Evolutionary conservation across 2,329 filamentous ascomycete genomes (phyloP).

Genomic region (Aureobasidium sp.): DNA sequence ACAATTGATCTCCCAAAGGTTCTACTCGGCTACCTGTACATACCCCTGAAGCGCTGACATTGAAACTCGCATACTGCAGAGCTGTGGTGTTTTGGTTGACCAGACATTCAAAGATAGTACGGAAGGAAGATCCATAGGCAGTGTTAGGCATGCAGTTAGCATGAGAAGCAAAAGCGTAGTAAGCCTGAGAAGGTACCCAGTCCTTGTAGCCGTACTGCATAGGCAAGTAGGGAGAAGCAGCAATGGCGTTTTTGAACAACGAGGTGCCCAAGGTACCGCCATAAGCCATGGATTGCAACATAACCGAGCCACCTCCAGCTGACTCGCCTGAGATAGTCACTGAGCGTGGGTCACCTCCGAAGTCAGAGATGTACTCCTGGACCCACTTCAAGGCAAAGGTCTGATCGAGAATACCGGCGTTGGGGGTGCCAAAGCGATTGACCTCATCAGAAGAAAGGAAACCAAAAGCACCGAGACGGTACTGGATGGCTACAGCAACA

Average conservation of each 20-base stretch:
- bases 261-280: conserved; percentile 20
- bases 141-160: conserved; percentile 34
- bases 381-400: conserved; percentile 46
- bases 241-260: conserved; percentile 27
- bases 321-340: conserved; percentile 37
- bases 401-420: conserved; percentile 42
- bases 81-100: conserved; percentile 29
- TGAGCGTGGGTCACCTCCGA: conserved; percentile 39
- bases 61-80: conserved; percentile 33
- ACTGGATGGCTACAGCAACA: conserved; percentile 23
- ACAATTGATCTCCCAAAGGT: too few relatives aligned
- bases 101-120: conserved; percentile 38
- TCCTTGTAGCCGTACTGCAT: conserved; percentile 46
- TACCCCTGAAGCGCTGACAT: conserved; percentile 26
- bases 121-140: conserved; percentile 27
- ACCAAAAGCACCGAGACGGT: conserved; percentile 38
- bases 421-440: conserved; percentile 29
- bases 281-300: conserved; percentile 32
- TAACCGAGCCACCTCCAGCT: conserved; percentile 34
- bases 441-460: conserved; percentile 36
- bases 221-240: conserved; percentile 46
- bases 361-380: conserved; percentile 39
- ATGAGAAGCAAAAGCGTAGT: conserved; percentile 38
- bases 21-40: too few relatives aligned
- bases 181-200: conserved; percentile 38